Percentiles rank a stretch among this genome's conserved stretches.
Evolutionary conservation across 495 filamentous ascomycete species (phyloP).

Genomic region (Chaetomium fimeti): DNA sequence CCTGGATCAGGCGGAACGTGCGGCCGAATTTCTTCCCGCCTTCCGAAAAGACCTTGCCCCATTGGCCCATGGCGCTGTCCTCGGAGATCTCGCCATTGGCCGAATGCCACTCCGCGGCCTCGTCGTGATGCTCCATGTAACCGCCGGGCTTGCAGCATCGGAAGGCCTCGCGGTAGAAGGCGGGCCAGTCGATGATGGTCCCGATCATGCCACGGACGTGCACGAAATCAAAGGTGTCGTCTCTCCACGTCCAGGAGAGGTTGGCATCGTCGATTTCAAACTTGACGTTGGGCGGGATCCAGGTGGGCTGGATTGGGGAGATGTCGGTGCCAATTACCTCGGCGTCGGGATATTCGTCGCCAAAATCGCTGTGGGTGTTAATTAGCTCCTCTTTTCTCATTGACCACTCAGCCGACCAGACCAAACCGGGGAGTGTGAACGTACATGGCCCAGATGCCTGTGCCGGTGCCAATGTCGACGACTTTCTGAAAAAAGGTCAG

Average conservation of each 20-base stretch:
- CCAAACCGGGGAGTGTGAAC: not conserved
- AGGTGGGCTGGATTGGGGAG: slow-evolving; percentile 54
- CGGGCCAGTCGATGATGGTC: slow-evolving; percentile 49
- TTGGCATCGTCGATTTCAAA: slow-evolving; percentile 58
- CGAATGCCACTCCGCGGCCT: not conserved
- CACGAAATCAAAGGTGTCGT: slow-evolving; percentile 49
- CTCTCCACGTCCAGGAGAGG: slow-evolving; percentile 42
- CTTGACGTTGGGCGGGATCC: slow-evolving; percentile 51
- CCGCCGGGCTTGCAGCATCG: slow-evolving; percentile 44
- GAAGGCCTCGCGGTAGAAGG: slow-evolving; percentile 41
- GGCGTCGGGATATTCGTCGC: slow-evolving; percentile 52
- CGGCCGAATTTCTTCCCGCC: slow-evolving; percentile 38
- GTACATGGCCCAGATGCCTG: slow-evolving; percentile 58
- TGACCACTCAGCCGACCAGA: not conserved
- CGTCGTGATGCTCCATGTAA: slow-evolving; percentile 29
- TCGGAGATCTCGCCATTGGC: not conserved
- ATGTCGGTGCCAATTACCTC: slow-evolving; percentile 65
- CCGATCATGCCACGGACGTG: slow-evolving; percentile 5
- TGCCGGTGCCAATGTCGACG: slow-evolving; percentile 63
- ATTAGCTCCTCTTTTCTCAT: not conserved
- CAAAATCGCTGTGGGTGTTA: slow-evolving; percentile 31
- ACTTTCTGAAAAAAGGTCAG: slow-evolving; percentile 26
- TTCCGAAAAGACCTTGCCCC: slow-evolving; percentile 34
- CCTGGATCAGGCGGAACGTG: slow-evolving; percentile 42
- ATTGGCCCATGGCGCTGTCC: slow-evolving; percentile 5